Base-by-base conservation (phyloP, 2,329 filamentous ascomycete genomes). In the Claviceps spartinae region DNA sequence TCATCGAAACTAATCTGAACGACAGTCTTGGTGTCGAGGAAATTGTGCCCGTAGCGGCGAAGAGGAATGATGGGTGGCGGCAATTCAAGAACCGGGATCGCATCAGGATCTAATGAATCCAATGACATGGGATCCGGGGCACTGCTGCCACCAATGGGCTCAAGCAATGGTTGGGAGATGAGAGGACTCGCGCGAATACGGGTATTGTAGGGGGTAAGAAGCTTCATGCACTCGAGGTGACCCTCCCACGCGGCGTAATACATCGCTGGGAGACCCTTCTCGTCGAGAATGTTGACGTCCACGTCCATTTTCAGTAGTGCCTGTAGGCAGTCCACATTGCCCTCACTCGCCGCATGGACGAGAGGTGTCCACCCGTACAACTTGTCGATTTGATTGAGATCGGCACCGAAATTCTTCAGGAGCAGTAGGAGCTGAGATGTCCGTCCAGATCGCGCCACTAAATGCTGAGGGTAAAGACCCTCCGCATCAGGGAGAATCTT, bases 241-340 rank as follows among this genome's bases (percentile, higher is more conserved):
- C 93, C 93, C 70, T 98, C 93, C 93, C 93, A 98, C 0, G 89
- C 91, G 14, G 93, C 93, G 67, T 98, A 98, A 68, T 98, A 98
- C 83, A 97, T 89, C 30, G 93, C 90, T 2, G 90, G 88, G 4
- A 97, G 76, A 16, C 83, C 85, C 64, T 97, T 98, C 69, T 98
- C 93, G 63, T 98, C 93, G 44, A 88, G 71, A 51, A 89, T 86
- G 57, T 83, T 83, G 1, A 85, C 79, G 60, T 94, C 81, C 3
- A 85, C 90, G 7, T 86, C 85, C 56, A 86, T 81, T 50, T 88
- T 81, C 11, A 98, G 74, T 4, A 98, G 75, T 1, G 83, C 86
- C 58, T 88, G 80, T 44, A 98, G 73, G 62, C 90, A 96, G 26
- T 86, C 82, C 1, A 96, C 85, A 63, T 95, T 94, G 22, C 93